Conservation (phyloP, 148 eudicot genomes). For the Gaultheria prostrata region DNA sequence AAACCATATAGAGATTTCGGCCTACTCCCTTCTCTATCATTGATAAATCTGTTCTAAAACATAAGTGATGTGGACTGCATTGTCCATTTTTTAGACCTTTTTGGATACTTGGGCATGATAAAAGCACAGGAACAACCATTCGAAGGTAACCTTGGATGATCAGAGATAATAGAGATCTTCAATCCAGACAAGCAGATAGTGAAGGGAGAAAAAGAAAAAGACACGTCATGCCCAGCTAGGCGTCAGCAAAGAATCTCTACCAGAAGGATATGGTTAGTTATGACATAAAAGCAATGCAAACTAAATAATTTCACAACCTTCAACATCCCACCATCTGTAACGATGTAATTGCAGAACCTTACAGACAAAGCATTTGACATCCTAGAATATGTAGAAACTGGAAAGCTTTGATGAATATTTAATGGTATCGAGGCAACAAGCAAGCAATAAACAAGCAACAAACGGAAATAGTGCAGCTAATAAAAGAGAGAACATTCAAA, state of each 20-base stretch:
- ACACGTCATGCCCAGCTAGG: not conserved
- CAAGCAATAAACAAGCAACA: not conserved
- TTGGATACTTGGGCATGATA: not conserved
- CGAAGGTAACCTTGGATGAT: not conserved
- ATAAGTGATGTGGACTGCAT: not conserved
- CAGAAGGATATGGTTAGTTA: not conserved
- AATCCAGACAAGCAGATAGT: not conserved
- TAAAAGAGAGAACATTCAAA: not conserved
- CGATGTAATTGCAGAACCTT: not conserved
- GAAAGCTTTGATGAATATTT: not conserved
- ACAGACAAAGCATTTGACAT: not conserved
- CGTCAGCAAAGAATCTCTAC: not conserved
- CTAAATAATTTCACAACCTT: not conserved
- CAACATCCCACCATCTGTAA: not conserved
- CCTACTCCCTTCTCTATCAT: not conserved
- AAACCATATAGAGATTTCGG: not conserved
- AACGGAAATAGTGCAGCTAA: not conserved
- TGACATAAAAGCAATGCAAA: not conserved
- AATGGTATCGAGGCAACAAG: not conserved
- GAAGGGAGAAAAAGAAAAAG: not conserved
- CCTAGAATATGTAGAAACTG: not conserved
- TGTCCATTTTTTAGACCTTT: not conserved
- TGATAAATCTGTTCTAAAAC: not conserved
- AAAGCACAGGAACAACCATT: not conserved
- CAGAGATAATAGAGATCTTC: not conserved